Evolutionary conservation across 73 alveolate species (phyloP).

Genomic region (Paramecium caudatum): DNA sequence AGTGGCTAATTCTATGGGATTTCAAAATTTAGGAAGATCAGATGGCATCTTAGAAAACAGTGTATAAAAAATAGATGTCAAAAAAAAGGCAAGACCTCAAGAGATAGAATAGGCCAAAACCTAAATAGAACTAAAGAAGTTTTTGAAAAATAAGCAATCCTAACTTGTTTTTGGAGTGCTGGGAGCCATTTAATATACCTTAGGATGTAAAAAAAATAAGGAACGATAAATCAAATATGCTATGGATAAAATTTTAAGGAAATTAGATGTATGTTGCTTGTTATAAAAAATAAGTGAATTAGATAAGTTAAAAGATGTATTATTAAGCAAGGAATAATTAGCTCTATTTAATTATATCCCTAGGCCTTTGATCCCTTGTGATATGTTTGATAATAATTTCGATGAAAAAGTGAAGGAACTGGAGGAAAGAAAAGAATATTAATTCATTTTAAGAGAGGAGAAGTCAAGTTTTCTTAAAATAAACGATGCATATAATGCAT

Average conservation of each 20-base stretch:
- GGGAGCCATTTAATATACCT: neutral
- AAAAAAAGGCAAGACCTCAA: neutral
- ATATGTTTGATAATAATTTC: conserved; percentile 29
- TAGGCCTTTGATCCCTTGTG: conserved; percentile 59
- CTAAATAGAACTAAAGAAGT: neutral
- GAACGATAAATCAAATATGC: neutral
- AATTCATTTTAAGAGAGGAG: conserved; percentile 32
- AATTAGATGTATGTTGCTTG: conserved; percentile 8
- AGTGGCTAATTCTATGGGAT: neutral
- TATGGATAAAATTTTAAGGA: neutral
- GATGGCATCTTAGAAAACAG: neutral
- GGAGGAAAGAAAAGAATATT: neutral
- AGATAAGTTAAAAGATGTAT: conserved; percentile 19
- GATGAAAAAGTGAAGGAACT: neutral
- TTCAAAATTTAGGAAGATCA: neutral
- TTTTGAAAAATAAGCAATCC: neutral
- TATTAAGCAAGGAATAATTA: conserved; percentile 13
- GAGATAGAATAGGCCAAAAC: neutral
- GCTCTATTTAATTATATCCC: conserved; percentile 64
- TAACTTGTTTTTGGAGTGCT: neutral
- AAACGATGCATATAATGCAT: neutral
- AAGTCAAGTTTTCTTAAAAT: conserved; percentile 30
- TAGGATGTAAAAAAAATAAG: neutral
- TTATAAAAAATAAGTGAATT: conserved; percentile 15
- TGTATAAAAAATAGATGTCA: neutral